Evolutionary conservation across 2,329 filamentous ascomycete genomes (phyloP).

Genomic region (Epichloe gansuensis): DNA sequence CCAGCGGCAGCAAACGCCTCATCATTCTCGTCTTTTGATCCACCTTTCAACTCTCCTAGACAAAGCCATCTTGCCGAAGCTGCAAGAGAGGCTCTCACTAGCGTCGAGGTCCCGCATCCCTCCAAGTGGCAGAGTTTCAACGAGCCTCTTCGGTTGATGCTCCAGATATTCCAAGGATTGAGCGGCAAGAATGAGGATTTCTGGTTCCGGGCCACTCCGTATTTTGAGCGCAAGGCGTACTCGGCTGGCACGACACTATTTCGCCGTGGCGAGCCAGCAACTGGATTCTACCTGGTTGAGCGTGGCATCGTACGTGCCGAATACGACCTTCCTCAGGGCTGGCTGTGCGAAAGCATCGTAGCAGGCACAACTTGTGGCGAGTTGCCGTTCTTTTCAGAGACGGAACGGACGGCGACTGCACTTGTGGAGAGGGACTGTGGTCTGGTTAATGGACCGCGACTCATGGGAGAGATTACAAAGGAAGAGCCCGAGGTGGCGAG

Average conservation of each 20-base stretch:
- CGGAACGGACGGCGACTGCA: slow-evolving; percentile 74
- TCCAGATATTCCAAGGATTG: slow-evolving; percentile 89
- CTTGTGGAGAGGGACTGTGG: slow-evolving; percentile 71
- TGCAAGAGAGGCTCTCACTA: slow-evolving; percentile 62
- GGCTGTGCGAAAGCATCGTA: slow-evolving; percentile 81
- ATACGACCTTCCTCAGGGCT: slow-evolving; percentile 82
- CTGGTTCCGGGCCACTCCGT: slow-evolving; percentile 71
- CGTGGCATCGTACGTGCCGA: slow-evolving; percentile 80
- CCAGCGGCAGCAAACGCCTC: slow-evolving; percentile 25
- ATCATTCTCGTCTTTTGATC: slow-evolving; percentile 22
- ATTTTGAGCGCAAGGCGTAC: slow-evolving; percentile 61
- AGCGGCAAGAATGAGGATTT: slow-evolving; percentile 86
- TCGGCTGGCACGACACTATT: slow-evolving; percentile 63
- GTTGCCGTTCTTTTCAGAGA: slow-evolving; percentile 90
- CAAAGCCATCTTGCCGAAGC: slow-evolving; percentile 66
- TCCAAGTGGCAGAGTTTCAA: slow-evolving; percentile 76
- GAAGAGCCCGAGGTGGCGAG: slow-evolving; percentile 65
- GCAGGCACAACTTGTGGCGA: slow-evolving; percentile 93
- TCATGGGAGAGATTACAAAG: slow-evolving; percentile 62
- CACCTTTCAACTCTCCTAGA: slow-evolving; percentile 64
- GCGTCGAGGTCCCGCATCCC: slow-evolving; percentile 45
- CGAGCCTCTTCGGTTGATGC: slow-evolving; percentile 79
- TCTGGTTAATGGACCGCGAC: slow-evolving; percentile 66
- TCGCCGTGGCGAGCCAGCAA: slow-evolving; percentile 60
- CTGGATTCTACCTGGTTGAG: slow-evolving; percentile 85